These are phyloP conservation scores for Boletus coffeatus DNA, from an alignment of 1,284 basidiomycete genomes.

Conservation along the genomic window DNA sequence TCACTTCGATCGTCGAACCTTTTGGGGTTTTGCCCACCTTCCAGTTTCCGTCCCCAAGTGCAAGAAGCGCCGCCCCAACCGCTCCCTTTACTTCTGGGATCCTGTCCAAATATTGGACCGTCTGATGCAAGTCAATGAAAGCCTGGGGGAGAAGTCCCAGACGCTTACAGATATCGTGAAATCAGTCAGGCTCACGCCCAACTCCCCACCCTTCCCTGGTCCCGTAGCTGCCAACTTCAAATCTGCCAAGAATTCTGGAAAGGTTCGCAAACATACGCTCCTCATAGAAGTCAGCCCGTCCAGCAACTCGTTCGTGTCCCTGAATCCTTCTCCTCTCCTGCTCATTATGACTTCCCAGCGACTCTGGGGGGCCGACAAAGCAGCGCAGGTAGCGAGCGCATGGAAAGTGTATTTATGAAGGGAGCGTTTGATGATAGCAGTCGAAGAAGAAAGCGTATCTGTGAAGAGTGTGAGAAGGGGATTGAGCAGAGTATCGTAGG, in stretches of 20 bases:
- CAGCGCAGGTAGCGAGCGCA: slow-evolving; percentile 62
- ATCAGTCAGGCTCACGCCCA: slow-evolving; percentile 58
- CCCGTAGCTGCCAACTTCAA: slow-evolving; percentile 54
- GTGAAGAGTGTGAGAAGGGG: slow-evolving; percentile 62
- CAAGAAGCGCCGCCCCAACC: slow-evolving; percentile 55
- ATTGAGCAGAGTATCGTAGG: slow-evolving; percentile 54
- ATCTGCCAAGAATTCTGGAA: slow-evolving; percentile 75
- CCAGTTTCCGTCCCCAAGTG: slow-evolving; percentile 81
- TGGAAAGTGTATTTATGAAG: slow-evolving; percentile 83
- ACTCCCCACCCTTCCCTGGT: slow-evolving; percentile 40
- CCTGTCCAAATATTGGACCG: slow-evolving; percentile 60
- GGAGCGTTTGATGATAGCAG: slow-evolving; percentile 69
- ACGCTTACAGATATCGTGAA: slow-evolving; percentile 52
- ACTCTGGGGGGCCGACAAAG: slow-evolving; percentile 46
- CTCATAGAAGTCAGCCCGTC: slow-evolving; percentile 61
- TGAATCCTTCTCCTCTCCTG: slow-evolving; percentile 34
- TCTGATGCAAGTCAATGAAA: slow-evolving; percentile 35
- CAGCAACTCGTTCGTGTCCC: slow-evolving; percentile 62
- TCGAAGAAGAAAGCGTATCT: slow-evolving; percentile 55
- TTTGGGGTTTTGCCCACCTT: slow-evolving; percentile 52
- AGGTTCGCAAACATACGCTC: slow-evolving; percentile 66
- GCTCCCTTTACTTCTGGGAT: slow-evolving; percentile 64
- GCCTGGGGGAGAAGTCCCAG: not conserved
- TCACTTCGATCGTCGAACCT: slow-evolving; percentile 39
- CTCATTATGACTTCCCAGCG: slow-evolving; percentile 65